Evolutionary conservation across 805 yeast species (phyloP).

Genomic region (Metschnikowia dekortorum): DNA sequence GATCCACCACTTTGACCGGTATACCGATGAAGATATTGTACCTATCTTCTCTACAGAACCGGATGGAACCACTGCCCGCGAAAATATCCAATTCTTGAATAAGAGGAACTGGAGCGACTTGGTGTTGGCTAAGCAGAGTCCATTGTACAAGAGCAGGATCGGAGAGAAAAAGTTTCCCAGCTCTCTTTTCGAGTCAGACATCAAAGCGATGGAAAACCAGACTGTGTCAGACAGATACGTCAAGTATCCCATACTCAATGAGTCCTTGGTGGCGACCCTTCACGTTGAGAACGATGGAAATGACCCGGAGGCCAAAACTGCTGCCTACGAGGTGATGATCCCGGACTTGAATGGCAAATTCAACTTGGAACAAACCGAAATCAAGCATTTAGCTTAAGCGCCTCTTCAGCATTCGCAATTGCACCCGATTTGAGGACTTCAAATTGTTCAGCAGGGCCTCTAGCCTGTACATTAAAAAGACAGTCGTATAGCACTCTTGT

Average conservation of each 20-base stretch:
- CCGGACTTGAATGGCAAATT: conserved; percentile 49
- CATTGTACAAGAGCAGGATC: conserved; percentile 17
- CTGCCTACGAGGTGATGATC: conserved; percentile 63
- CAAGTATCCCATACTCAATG: conserved; percentile 52
- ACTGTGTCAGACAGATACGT: conserved; percentile 26
- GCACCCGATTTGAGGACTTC: not conserved
- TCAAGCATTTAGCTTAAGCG: conserved; percentile 30
- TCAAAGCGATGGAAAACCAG: conserved; percentile 6
- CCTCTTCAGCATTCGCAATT: not conserved
- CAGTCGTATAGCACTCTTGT: not conserved
- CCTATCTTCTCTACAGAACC: conserved; percentile 62
- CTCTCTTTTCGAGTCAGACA: conserved; percentile 23
- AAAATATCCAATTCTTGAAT: conserved; percentile 54
- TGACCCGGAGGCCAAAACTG: conserved; percentile 48
- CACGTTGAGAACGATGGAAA: conserved; percentile 65
- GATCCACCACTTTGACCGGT: conserved; percentile 59
- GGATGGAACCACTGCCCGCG: conserved; percentile 41
- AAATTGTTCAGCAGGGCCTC: not conserved
- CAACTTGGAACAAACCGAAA: conserved; percentile 24
- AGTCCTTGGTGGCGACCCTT: conserved; percentile 62
- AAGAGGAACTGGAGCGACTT: conserved; percentile 72
- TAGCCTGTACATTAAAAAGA: not conserved
- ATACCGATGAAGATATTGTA: conserved; percentile 78
- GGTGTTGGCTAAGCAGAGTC: conserved; percentile 44
- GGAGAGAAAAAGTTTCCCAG: conserved; percentile 38